Conservation (phyloP, 129 eudicot species). For the Centrapalus pauciflorus region DNA sequence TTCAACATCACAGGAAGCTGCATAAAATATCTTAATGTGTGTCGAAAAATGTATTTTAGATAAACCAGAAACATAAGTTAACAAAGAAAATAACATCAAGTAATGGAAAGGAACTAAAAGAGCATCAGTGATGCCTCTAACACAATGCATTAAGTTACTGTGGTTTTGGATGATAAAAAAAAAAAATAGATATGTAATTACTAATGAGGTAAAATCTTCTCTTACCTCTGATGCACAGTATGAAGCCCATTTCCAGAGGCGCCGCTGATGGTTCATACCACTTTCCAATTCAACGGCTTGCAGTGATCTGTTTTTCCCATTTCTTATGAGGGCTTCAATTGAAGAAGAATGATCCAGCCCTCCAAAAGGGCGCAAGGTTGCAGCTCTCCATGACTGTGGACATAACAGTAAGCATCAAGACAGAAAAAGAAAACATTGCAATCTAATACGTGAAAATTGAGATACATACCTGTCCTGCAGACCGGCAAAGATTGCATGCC, state of each 20-base stretch:
- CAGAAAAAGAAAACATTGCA: not conserved
- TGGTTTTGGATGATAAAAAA: not conserved
- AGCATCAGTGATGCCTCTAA: not conserved
- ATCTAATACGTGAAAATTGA: not conserved
- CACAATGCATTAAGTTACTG: not conserved
- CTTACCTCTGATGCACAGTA: constrained; percentile 93
- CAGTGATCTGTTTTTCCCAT: constrained; percentile 75
- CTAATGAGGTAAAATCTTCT: too few relatives aligned
- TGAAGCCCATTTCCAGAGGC: constrained; percentile 98
- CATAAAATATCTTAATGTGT: not conserved
- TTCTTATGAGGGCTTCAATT: constrained; percentile 61
- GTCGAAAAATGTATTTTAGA: not conserved
- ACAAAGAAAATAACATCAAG: not conserved
- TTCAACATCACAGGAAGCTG: not conserved
- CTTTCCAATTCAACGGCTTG: constrained; percentile 95
- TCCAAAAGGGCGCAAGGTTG: constrained; percentile 79
- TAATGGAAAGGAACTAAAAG: not conserved
- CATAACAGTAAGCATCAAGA: constrained; percentile 6
- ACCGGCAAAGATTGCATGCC: constrained; percentile 87
- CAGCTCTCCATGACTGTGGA: constrained; percentile 93
- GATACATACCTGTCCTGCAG: constrained; percentile 93
- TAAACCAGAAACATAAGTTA: not conserved
- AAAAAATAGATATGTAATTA: not conserved
- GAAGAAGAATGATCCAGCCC: constrained; percentile 63
- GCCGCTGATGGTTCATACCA: constrained; percentile 81